Evolutionary conservation across 2,329 filamentous ascomycete genomes (phyloP).

Genomic region (Diaporthe batatas): DNA sequence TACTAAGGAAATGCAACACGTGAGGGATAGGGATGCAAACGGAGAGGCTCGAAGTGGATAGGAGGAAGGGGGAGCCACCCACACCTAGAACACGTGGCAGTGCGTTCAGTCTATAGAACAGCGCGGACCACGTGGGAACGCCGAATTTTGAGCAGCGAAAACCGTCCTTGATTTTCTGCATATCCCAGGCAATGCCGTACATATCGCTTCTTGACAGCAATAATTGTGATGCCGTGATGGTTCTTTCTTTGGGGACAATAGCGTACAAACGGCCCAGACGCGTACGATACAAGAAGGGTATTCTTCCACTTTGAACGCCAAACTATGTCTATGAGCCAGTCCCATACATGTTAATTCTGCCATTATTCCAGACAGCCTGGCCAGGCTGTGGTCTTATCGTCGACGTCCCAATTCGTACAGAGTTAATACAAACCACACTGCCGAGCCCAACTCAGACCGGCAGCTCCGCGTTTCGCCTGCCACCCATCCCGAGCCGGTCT

Average conservation of each 20-base stretch:
- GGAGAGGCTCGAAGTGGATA: constrained; percentile 16
- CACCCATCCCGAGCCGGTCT: constrained; percentile 75
- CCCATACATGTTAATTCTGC: not conserved
- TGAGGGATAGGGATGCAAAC: constrained; percentile 40
- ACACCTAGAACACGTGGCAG: constrained; percentile 39
- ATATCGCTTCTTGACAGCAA: constrained; percentile 27
- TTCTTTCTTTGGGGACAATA: not conserved
- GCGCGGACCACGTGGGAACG: constrained; percentile 40
- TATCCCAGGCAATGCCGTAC: constrained; percentile 31
- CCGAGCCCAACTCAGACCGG: constrained; percentile 71
- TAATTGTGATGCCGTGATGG: constrained; percentile 13
- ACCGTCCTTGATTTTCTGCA: constrained; percentile 38
- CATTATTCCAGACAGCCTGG: constrained; percentile 9
- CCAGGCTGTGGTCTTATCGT: constrained; percentile 28
- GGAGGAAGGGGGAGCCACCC: constrained; percentile 25
- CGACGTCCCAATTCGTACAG: constrained; percentile 35
- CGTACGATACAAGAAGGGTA: constrained; percentile 32
- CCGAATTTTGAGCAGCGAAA: constrained; percentile 39
- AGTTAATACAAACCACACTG: not conserved
- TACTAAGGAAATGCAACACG: constrained; percentile 70
- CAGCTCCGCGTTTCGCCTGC: constrained; percentile 80
- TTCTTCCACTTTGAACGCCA: constrained; percentile 41
- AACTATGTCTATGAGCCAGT: constrained; percentile 36
- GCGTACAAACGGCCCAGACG: not conserved
- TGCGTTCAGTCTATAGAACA: constrained; percentile 43